These are phyloP conservation scores for Monosporascus ibericus DNA, from an alignment of 2,329 filamentous ascomycete species.

Conservation along the genomic window DNA sequence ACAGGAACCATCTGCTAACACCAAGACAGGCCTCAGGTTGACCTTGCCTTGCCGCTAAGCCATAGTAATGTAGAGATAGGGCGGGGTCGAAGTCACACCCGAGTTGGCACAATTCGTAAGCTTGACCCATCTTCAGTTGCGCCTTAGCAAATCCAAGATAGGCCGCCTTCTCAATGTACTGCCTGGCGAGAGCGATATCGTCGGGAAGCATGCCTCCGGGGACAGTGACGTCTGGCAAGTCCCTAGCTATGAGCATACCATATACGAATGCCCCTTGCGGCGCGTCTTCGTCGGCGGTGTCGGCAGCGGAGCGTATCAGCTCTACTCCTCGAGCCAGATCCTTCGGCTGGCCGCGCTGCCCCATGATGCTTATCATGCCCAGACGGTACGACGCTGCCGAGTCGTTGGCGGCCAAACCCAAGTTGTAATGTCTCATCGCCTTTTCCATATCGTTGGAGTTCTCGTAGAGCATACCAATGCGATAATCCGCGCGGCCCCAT, in stretches of 20 bases:
- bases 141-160: conserved; percentile 95
- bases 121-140: conserved; percentile 93
- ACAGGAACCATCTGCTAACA: conserved; percentile 97
- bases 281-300: conserved; percentile 89
- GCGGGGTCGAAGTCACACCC: conserved; percentile 93
- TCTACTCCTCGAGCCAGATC: conserved; percentile 74
- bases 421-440: conserved; percentile 84
- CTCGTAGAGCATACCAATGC: conserved; percentile 98
- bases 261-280: conserved; percentile 94
- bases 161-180: conserved; percentile 94
- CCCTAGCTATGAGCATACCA: conserved; percentile 86
- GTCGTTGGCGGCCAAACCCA: conserved; percentile 72
- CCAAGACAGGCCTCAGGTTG: conserved; percentile 92
- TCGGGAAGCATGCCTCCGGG: conserved; percentile 64
- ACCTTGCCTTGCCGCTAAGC: conserved; percentile 83
- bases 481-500: conserved; percentile 85
- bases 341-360: conserved; percentile 84
- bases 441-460: conserved; percentile 88
- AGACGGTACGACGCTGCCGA: conserved; percentile 82
- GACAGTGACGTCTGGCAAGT: conserved; percentile 83
- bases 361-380: conserved; percentile 95
- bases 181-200: conserved; percentile 66
- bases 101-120: conserved; percentile 89
- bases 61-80: conserved; percentile 91
- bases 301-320: conserved; percentile 75